Percentiles rank a stretch among this genome's conserved stretches.
phyloP scores from a whole-genome alignment of 2,329 filamentous ascomycete species.

The Pezicula radicicola region DNA sequence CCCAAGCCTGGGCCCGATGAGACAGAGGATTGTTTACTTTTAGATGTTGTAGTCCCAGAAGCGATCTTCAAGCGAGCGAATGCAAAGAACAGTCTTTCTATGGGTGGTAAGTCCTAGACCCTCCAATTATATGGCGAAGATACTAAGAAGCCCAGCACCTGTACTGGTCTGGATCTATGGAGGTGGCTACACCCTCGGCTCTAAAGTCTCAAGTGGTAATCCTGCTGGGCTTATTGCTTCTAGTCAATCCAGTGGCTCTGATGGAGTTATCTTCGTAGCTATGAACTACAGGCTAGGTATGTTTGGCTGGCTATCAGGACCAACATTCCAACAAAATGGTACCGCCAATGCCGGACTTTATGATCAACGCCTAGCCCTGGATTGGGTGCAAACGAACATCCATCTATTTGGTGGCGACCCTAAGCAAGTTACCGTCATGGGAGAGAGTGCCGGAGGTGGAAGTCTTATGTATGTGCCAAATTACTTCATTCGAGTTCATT shows the following conservation, averaged over 20 bases:
- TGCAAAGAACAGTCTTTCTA: not conserved
- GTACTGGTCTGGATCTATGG: slow-evolving; percentile 50
- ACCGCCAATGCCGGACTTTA: slow-evolving; percentile 44
- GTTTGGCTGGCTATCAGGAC: slow-evolving; percentile 30
- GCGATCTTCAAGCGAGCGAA: not conserved
- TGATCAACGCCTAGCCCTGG: slow-evolving; percentile 50
- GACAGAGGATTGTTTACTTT: slow-evolving; percentile 41
- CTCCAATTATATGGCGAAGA: slow-evolving; percentile 38
- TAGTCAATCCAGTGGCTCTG: slow-evolving; percentile 23
- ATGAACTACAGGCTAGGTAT: slow-evolving; percentile 33
- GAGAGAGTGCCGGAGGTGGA: slow-evolving; percentile 42
- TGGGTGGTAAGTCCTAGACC: slow-evolving; percentile 39
- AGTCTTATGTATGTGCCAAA: slow-evolving; percentile 48
- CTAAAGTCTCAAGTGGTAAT: slow-evolving; percentile 34
- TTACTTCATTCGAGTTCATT: slow-evolving; percentile 37
- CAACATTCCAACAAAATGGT: slow-evolving; percentile 37
- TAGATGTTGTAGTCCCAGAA: slow-evolving; percentile 39
- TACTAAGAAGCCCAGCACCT: slow-evolving; percentile 35
- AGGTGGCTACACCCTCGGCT: slow-evolving; percentile 40
- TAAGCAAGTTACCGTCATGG: slow-evolving; percentile 42
- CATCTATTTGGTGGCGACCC: slow-evolving; percentile 50
- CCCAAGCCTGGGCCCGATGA: slow-evolving; percentile 12
- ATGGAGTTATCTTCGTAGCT: slow-evolving; percentile 33
- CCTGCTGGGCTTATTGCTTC: slow-evolving; percentile 36
- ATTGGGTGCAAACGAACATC: slow-evolving; percentile 52